These are phyloP conservation scores for Stagonosporopsis rhizophila DNA, from an alignment of 2,329 filamentous ascomycete species.

Conservation along the genomic window DNA sequence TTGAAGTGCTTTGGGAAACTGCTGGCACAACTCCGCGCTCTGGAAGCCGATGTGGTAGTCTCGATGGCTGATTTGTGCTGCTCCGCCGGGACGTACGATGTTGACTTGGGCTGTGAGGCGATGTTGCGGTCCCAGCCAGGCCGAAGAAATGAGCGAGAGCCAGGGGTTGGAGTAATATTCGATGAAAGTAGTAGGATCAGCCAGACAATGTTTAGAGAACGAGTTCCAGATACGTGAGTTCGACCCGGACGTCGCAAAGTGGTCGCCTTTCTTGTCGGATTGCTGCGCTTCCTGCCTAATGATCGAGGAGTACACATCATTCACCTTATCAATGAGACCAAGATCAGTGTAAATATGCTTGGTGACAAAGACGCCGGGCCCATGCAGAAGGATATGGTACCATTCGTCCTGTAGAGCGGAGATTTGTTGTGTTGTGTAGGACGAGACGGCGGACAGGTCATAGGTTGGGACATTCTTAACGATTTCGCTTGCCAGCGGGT, in stretches of 20 bases:
- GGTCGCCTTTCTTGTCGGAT: constrained; percentile 60
- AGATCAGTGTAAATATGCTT: constrained; percentile 58
- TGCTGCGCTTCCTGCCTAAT: constrained; percentile 60
- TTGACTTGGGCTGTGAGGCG: constrained; percentile 69
- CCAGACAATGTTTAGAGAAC: constrained; percentile 65
- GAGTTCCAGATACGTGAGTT: constrained; percentile 73
- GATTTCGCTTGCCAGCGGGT: constrained; percentile 58
- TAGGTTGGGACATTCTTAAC: constrained; percentile 65
- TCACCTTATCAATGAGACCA: constrained; percentile 39
- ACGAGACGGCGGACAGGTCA: constrained; percentile 51
- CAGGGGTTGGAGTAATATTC: constrained; percentile 68
- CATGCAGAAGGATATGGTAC: constrained; percentile 63
- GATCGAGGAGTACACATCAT: constrained; percentile 28
- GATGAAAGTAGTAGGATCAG: constrained; percentile 61
- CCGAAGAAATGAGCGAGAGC: constrained; percentile 59
- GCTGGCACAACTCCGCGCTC: constrained; percentile 52
- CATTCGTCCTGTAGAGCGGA: constrained; percentile 65
- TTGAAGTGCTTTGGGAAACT: constrained; percentile 62
- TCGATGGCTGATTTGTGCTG: constrained; percentile 64
- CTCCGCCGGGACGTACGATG: constrained; percentile 65
- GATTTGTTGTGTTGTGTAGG: constrained; percentile 39
- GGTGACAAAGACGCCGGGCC: constrained; percentile 67
- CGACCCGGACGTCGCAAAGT: constrained; percentile 63
- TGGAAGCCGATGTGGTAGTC: constrained; percentile 73
- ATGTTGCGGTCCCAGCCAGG: constrained; percentile 68